Conservation (phyloP, 164 flowering plant species). For the Annona cherimola region DNA sequence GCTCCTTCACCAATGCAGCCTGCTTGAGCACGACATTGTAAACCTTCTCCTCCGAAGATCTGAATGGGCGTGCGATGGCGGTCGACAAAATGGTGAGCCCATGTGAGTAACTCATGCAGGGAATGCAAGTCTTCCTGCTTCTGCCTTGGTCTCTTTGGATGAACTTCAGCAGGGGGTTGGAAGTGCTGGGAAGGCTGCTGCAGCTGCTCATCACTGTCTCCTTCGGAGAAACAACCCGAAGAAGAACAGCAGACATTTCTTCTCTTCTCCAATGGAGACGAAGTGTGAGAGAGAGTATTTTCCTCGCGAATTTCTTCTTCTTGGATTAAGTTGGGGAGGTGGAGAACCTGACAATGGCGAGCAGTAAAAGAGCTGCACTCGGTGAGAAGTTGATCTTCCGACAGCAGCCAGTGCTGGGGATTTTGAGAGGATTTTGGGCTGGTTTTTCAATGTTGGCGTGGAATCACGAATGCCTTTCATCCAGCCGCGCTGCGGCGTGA, state of each 20-base stretch:
- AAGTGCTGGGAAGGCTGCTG: neutral
- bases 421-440: neutral
- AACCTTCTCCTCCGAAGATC: constrained; percentile 63
- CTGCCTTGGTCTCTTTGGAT: constrained; percentile 6
- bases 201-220: constrained; percentile 17
- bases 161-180: constrained; percentile 10
- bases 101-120: constrained; percentile 14
- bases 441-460: constrained; percentile 4
- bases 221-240: constrained; percentile 32
- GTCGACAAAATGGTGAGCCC: constrained; percentile 33
- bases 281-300: no score
- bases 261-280: neutral
- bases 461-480: neutral
- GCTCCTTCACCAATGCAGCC: constrained; percentile 63
- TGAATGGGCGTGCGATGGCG: constrained; percentile 41
- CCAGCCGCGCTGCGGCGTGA: neutral
- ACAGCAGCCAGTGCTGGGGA: no score
- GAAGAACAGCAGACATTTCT: constrained; percentile 19
- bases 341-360: neutral
- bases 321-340: neutral
- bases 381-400: no score
- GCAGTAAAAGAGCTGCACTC: no score
- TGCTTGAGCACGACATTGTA: constrained; percentile 81
- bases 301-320: no score
- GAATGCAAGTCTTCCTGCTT: neutral